Evolutionary conservation across 371 early-diverging fungal genomes (phyloP), one percentile per base, ranked within the genome.

Genomic region (Haplosporangium sp.): DNA sequence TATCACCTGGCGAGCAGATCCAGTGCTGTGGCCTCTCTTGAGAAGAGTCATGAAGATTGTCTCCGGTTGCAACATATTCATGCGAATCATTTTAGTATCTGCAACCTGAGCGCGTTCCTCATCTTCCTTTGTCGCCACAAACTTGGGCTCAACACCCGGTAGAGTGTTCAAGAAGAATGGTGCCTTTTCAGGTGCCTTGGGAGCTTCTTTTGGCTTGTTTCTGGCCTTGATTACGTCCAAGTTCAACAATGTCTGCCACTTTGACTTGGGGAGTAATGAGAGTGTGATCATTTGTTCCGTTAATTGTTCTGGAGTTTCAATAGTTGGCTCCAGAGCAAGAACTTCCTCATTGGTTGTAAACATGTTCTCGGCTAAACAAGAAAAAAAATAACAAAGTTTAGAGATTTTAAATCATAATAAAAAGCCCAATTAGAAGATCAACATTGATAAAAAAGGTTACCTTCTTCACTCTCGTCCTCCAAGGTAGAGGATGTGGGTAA

Each of bases 151-250:
- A 4, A 91, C 89, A 20, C 93, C 95, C 6, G 93, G 86, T 17
- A 93, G 66, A 0, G 96, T 93, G 10, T 93, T 92, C 76, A 98
- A 84, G 86, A 98, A 98, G 90, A 98, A 98, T 15, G 98, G 97
- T 17, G 96, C 95, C 62, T 89, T 87, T 76, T 95, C 97, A 37
- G 96, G 95, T 19, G 88, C 89, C 74, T 96, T 96, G 17, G 96
- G 95, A 20, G 96, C 90, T 77, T 93, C 92, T 66, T 87, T 92
- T 27, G 98, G 96, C 81, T 94, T 94, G 84, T 97, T 98, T 61
- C 99, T 94, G 83, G 94, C 90, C 86, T 97, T 97, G 86, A 98
- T 96, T 6, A 93, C 90, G 10, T 97, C 97, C 74, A 98, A 77
- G 77, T 92, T 92, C 55, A 98, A 83, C 61, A 98, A 83, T 39